Base-by-base conservation (phyloP, 768 basidiomycete species). In the Ramaria sp. region DNA sequence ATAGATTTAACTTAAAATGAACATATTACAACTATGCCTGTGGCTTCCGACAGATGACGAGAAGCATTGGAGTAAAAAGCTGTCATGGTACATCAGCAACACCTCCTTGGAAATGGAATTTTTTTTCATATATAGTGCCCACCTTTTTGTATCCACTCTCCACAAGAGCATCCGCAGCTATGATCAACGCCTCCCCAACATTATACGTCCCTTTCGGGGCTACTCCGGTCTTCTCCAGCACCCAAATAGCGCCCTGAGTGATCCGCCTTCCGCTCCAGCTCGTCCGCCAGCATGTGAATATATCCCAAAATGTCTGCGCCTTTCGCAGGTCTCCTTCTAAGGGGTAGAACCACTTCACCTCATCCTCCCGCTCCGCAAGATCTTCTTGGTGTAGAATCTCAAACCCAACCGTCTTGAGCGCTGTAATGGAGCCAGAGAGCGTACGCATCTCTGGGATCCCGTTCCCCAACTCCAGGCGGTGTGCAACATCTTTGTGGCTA, bases 361-460 rank as follows among this genome's bases (percentile, higher is more conserved):
- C 66, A 61, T 89, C 90, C 0, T 76, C 72, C 42, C 93, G 85
- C 27, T 85, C 87, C 3, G 95, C 95, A 39, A 99, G 75, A 66
- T 99, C 95, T 63, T 99, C 95, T 64, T 95, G 91, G 65, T 90
- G 85, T 63, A 85, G 77, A 58, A 98, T 77, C 62, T 80, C 68
- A 73, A 97, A 91, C 18, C 95, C 96, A 52, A 95, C 93, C 2
- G 72, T 75, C 62, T 78, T 71, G 56, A 99, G 69, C 0, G 95
- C 96, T 57, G 86, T 67, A 55, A 88, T 80, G 0, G 90, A 82
- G 48, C 73, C 67, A 27, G 69, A 66, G 47, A 92, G 69, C 36
- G 82, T 81, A 5, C 96, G 84, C 95, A 98, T 96, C 71, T 97
- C 90, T 18, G 96, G 91, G 63, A 99, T 97, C 54, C 96, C 96